These are phyloP conservation scores for Fusarium tanahbumbuense DNA, from an alignment of 2,329 filamentous ascomycete species.

Conservation along the genomic window DNA sequence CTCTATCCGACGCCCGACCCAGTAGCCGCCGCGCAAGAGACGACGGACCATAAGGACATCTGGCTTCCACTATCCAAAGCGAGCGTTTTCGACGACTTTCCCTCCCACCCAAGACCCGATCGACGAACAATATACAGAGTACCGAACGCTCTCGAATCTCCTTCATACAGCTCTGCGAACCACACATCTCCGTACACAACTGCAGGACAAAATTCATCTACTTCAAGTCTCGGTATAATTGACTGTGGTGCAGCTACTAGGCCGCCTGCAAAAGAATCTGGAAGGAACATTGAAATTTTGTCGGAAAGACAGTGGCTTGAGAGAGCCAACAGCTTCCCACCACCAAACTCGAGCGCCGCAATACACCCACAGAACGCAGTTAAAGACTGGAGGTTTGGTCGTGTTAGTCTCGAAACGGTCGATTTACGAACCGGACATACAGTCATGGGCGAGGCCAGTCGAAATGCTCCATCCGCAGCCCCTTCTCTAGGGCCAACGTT, in stretches of 20 bases:
- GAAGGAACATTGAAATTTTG: slow-evolving; percentile 53
- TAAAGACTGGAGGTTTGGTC: slow-evolving; percentile 83
- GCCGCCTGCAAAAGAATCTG: slow-evolving; percentile 43
- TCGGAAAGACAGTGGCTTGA: slow-evolving; percentile 56
- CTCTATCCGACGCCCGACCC: slow-evolving; percentile 65
- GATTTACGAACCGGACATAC: slow-evolving; percentile 64
- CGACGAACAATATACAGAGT: slow-evolving; percentile 32
- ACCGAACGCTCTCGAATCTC: slow-evolving; percentile 10
- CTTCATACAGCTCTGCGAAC: background rate
- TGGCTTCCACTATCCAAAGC: slow-evolving; percentile 64
- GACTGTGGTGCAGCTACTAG: slow-evolving; percentile 61
- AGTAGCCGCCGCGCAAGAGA: slow-evolving; percentile 18
- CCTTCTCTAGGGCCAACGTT: slow-evolving; percentile 66
- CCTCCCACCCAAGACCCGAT: slow-evolving; percentile 58
- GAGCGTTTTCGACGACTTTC: slow-evolving; percentile 67
- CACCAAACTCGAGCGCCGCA: slow-evolving; percentile 57
- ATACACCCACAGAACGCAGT: slow-evolving; percentile 62
- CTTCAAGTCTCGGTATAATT: slow-evolving; percentile 53
- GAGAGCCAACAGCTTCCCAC: slow-evolving; percentile 56
- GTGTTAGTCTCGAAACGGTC: slow-evolving; percentile 82
- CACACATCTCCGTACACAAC: slow-evolving; percentile 3
- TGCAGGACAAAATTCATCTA: slow-evolving; percentile 15
- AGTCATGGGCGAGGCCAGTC: slow-evolving; percentile 54
- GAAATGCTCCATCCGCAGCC: slow-evolving; percentile 61
- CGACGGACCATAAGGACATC: slow-evolving; percentile 44